Evolutionary conservation across 1,284 basidiomycete species (phyloP), one percentile per base, ranked within the genome.

Genomic region (Tylopilus orsonianus): DNA sequence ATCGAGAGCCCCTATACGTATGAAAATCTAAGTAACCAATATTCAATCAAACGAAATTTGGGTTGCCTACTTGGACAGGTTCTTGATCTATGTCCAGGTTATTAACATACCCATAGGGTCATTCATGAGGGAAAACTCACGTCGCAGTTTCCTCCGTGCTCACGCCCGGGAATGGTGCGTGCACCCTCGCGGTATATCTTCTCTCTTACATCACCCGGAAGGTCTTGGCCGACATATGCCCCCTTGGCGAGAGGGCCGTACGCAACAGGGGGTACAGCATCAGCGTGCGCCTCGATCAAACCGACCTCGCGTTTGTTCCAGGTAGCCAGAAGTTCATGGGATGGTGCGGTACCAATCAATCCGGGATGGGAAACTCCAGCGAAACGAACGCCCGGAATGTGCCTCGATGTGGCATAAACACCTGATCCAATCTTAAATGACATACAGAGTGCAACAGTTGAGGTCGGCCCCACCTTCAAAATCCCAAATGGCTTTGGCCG

Each of bases 91-190:
- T 29, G 29, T 12, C 36, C 16, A 45, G 36, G 23, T 30, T 20
- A 19, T 58, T 19, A 56, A 13, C 12, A 34, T 9, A 26, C 23
- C n/a, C n/a, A 44, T 43, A 46, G 20, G n/a, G 43, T 23, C 12
- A 48, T 23, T n/a, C 8, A 32, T 9, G 20, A 24, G 13, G 38
- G 5, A 26, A 7, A 7, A 69, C 78, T 48, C 49, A 84, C 83
- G 68, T 90, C 87, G 58, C 86, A 87, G 56, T 90, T 90, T 20
- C 87, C 87, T n/a, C 87, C 87, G 63, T 90, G 85, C 64, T 89
- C 87, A 20, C 87, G 66, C n/a, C 82, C 85, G 6, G 87, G 87
- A 41, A 88, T 73, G 0, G 88, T 91, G 50, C 88, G 74, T 23
- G 87, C 87, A 14, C 88, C 88, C 56, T 90, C 86, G 27, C 59